A percentile compares a stretch with the other conserved stretches of the same genome.
Evolutionary conservation across 129 eudicot species (phyloP).

Genomic region (Deinandra increscens): DNA sequence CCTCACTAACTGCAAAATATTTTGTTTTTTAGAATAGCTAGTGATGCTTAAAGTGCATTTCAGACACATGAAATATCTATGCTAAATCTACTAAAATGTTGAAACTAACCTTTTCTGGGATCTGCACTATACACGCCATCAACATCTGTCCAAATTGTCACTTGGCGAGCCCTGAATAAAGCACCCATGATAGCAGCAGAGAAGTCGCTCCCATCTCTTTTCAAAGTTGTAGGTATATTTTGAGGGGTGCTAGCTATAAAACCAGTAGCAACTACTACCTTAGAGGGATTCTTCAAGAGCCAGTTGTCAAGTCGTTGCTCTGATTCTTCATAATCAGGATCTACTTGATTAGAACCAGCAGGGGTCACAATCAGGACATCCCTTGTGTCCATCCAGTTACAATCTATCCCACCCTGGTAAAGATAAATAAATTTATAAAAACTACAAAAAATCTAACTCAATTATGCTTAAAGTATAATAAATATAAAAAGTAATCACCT

Average conservation of each 20-base stretch:
- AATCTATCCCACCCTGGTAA: constrained; percentile 66
- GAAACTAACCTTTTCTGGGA: constrained; percentile 83
- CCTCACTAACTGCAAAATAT: constrained; percentile 80
- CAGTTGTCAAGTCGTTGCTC: constrained; percentile 78
- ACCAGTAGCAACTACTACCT: constrained; percentile 84
- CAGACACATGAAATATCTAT: background rate
- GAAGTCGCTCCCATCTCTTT: constrained; percentile 97
- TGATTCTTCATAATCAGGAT: constrained; percentile 90
- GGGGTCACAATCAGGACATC: constrained; percentile 90
- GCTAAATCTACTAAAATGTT: background rate
- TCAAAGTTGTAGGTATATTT: constrained; percentile 90
- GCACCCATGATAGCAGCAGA: constrained; percentile 99
- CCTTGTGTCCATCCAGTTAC: constrained; percentile 95
- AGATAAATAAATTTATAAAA: background rate
- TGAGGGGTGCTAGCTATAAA: constrained; percentile 95
- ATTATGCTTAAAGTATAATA: background rate
- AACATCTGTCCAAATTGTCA: constrained; percentile 98
- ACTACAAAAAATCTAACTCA: background rate
- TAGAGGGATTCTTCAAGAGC: constrained; percentile 61
- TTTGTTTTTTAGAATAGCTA: constrained; percentile 21
- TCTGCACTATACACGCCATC: constrained; percentile 99
- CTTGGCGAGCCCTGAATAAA: constrained; percentile 78
- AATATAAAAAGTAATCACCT: constrained; percentile 42
- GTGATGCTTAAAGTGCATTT: constrained; percentile 11
- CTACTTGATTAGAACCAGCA: constrained; percentile 83